phyloP scores from a whole-genome alignment of 1,139 yeast genomes.

The Taiozyma sp. region DNA sequence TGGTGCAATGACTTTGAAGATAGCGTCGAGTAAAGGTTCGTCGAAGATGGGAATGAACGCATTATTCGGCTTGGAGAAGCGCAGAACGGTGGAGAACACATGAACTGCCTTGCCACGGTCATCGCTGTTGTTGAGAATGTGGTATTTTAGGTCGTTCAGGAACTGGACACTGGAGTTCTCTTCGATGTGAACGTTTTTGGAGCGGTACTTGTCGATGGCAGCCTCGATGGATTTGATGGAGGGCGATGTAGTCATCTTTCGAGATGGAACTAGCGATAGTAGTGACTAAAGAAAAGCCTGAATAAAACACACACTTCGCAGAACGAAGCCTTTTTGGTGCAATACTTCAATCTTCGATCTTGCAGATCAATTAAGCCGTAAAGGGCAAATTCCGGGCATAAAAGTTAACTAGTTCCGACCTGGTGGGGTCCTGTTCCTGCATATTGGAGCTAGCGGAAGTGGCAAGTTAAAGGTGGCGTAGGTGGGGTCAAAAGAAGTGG shows the following conservation, averaged over 20 bases:
- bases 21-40: conserved; percentile 6
- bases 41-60: conserved; percentile 4
- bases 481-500: background rate
- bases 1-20: conserved; percentile 10
- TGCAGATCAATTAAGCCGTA: background rate
- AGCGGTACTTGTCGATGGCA: conserved; percentile 13
- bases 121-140: conserved; percentile 13
- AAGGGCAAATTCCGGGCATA: background rate
- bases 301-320: too few relatives aligned
- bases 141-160: conserved; percentile 14
- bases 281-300: background rate
- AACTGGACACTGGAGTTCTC: conserved; percentile 15
- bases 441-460: background rate
- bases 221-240: conserved; percentile 16
- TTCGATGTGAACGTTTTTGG: conserved; percentile 14
- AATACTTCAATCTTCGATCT: background rate
- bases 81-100: conserved; percentile 13
- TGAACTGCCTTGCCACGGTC: conserved; percentile 9
- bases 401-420: background rate
- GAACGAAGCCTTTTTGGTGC: background rate
- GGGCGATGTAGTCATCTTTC: conserved; percentile 1
- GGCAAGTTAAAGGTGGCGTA: background rate
- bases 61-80: conserved; percentile 12
- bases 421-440: background rate
- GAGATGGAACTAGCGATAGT: background rate